Percentiles rank a stretch among this genome's conserved stretches.
Evolutionary conservation across 306 rosid species (phyloP).

Genomic region (Benincasa hispida): DNA sequence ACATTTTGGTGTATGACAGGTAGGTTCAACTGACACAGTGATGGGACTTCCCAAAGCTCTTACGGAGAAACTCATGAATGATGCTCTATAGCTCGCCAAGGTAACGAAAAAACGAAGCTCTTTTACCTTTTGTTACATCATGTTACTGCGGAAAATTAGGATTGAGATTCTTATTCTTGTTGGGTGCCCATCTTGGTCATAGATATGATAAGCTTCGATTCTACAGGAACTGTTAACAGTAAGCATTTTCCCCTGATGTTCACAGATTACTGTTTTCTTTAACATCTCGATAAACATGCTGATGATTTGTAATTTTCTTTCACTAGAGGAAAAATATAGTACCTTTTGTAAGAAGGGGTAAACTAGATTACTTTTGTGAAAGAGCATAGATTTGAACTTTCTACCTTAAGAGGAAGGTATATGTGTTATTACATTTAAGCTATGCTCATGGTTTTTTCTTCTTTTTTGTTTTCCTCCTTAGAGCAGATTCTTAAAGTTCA

Average conservation of each 20-base stretch:
- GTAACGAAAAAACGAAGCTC: neutral
- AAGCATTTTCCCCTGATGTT: neutral
- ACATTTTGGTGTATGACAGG: conserved; percentile 24
- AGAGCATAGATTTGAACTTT: neutral
- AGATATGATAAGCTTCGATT: neutral
- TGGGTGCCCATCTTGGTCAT: neutral
- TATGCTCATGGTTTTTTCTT: no score
- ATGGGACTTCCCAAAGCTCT: conserved; percentile 92
- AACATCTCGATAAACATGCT: neutral
- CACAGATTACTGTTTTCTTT: neutral
- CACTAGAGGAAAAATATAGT: neutral
- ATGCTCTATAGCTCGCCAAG: conserved; percentile 38
- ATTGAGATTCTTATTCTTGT: neutral
- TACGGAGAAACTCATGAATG: conserved; percentile 53
- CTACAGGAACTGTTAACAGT: neutral
- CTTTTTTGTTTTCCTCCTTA: no score
- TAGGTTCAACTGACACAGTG: conserved; percentile 70
- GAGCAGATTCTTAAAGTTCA: no score
- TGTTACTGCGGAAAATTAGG: neutral
- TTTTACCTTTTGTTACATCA: neutral
- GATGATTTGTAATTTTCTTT: neutral
- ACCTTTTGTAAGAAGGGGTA: neutral
- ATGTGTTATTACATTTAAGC: no score
- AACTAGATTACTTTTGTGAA: neutral
- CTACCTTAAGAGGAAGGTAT: no score